phyloP scores from a whole-genome alignment of 2,329 filamentous ascomycete genomes.

The Colletotrichum zoysiae region DNA sequence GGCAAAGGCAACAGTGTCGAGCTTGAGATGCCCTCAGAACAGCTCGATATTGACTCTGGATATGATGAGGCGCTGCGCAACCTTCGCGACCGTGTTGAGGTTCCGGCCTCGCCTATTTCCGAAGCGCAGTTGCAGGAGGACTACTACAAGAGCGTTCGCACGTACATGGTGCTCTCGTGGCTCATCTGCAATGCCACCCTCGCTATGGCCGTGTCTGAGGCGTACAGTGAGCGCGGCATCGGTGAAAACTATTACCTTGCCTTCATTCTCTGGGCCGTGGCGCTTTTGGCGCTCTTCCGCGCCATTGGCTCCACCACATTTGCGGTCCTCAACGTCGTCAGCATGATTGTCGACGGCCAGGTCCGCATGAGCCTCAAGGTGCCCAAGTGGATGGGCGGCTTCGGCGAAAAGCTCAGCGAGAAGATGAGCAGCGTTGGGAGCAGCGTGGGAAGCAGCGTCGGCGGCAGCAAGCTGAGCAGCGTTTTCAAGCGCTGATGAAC shows the following conservation, averaged over 20 bases:
- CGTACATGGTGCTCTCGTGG: slow-evolving; percentile 98
- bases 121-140: slow-evolving; percentile 95
- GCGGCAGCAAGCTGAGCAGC: slow-evolving; percentile 34
- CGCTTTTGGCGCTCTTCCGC: slow-evolving; percentile 86
- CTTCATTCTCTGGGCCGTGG: slow-evolving; percentile 94
- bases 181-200: slow-evolving; percentile 92
- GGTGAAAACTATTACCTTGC: slow-evolving; percentile 90
- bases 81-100: slow-evolving; percentile 91
- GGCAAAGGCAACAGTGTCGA: slow-evolving; percentile 84
- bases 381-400: slow-evolving; percentile 63
- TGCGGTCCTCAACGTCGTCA: slow-evolving; percentile 84
- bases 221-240: slow-evolving; percentile 79
- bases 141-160: slow-evolving; percentile 97
- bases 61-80: slow-evolving; percentile 98
- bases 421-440: slow-evolving; percentile 64
- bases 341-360: slow-evolving; percentile 87
- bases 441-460: slow-evolving; percentile 52
- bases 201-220: slow-evolving; percentile 92
- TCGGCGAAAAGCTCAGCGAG: slow-evolving; percentile 60
- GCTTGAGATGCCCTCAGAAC: slow-evolving; percentile 96
- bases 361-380: slow-evolving; percentile 71
- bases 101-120: slow-evolving; percentile 69
- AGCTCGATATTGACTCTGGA: slow-evolving; percentile 96
- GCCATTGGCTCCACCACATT: slow-evolving; percentile 86
- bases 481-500: slow-evolving; percentile 25